Evolutionary conservation across 371 early-diverging fungal genomes (phyloP).

Genomic region (Syncephalastrum sp.): DNA sequence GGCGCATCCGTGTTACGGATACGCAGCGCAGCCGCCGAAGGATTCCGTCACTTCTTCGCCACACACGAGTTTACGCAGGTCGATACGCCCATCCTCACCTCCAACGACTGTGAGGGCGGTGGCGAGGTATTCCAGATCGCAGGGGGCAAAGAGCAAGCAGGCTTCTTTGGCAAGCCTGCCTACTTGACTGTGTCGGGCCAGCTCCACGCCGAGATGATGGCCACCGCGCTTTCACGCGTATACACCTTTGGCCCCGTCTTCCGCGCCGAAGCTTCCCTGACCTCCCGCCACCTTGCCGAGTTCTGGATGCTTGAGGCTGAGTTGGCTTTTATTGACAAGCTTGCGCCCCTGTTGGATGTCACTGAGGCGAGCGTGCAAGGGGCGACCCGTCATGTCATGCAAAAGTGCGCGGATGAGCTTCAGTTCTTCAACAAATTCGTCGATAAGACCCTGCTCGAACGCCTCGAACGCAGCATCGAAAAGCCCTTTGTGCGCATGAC

Average conservation of each 20-base stretch:
- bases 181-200: conserved; percentile 91
- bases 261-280: conserved; percentile 83
- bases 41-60: conserved; percentile 74
- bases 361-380: conserved; percentile 56
- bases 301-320: conserved; percentile 97
- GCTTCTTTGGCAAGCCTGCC: conserved; percentile 76
- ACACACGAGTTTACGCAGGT: conserved; percentile 73
- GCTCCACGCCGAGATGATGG: conserved; percentile 83
- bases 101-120: conserved; percentile 94
- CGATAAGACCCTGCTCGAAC: conserved; percentile 40
- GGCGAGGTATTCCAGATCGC: conserved; percentile 80
- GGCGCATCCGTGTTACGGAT: conserved; percentile 74
- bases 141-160: conserved; percentile 34
- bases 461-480: conserved; percentile 36
- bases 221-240: conserved; percentile 75
- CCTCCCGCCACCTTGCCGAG: conserved; percentile 88
- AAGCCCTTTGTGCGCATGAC: conserved; percentile 73
- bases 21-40: conserved; percentile 64
- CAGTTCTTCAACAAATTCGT: conserved; percentile 54
- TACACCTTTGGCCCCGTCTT: conserved; percentile 89
- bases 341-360: conserved; percentile 56
- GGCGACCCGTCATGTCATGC: conserved; percentile 49
- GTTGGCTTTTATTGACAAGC: conserved; percentile 66
- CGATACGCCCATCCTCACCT: conserved; percentile 84
- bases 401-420: conserved; percentile 54